Base-by-base conservation (phyloP, 768 basidiomycete species). In the Kwoniella pini region DNA sequence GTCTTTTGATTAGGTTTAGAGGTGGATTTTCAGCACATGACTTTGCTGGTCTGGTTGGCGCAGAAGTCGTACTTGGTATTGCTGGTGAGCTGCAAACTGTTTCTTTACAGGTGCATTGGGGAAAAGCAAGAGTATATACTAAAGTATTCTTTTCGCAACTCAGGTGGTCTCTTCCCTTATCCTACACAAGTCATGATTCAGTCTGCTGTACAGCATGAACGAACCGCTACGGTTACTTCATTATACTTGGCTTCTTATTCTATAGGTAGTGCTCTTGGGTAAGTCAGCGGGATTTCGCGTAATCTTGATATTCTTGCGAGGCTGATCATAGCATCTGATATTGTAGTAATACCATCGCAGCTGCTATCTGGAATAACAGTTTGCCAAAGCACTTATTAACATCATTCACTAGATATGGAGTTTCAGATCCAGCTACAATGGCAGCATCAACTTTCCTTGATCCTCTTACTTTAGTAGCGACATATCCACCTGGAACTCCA, bases 131-230 rank as follows among this genome's bases (percentile, higher is more conserved):
- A n/a, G n/a, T n/a, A n/a, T n/a, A n/a, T 21, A n/a, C 12, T 27
- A 15, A 33, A 33, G 12, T 19, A 12, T 12, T 19, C 31, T 6
- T 42, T 39, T 10, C 2, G 22, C 49, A 12, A 12, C 6, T 31
- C 31, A 57, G 55, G 57, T 42, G 63, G 63, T 54, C 50, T 75
- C 12, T 70, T 72, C 65, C 62, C 73, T 2, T 75, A 75, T 62
- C 69, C 71, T 10, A 64, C 71, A 1, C 71, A 75, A 44, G 68
- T 62, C 1, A 53, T 62, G 24, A 60, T 74, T 10, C 75, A 76
- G 44, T 46, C 72, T 10, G 57, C 59, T 0, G 60, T 64, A 1
- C 39, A 54, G 22, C 75, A 74, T 55, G 68, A 71, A 49, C 61
- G 64, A 30, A 57, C 52, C 19, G 50, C 57, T n/a, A 42, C 49